Evolutionary conservation across 768 basidiomycete genomes (phyloP), one percentile per base, ranked within the genome.

Genomic region (Naematelia encephala): DNA sequence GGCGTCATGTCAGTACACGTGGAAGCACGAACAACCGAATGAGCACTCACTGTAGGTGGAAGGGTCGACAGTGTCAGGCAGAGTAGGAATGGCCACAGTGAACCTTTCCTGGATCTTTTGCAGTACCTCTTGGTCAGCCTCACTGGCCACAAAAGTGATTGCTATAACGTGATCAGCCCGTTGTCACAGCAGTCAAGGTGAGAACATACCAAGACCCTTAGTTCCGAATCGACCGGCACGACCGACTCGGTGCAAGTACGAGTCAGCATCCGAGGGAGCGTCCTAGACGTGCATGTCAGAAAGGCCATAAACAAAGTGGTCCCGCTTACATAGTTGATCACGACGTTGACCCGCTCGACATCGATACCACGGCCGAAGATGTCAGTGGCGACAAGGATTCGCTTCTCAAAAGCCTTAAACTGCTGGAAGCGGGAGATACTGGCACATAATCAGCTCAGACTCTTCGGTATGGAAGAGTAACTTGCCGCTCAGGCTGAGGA

Each of bases 341-440:
- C 96, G 59, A 98, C 97, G 80, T 99, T 99, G 69, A 99, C 96
- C 61, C 96, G 91, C 78, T 99, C 96, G 21, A 99, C 94, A 80
- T 99, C 96, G 65, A 99, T 99, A 66, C 94, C 96, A 78, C 96
- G 90, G 60, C 96, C 96, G 62, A 99, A 99, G 66, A 99, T 98
- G 77, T 99, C 96, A 19, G 96, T 99, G 19, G 93, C 94, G 43
- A 99, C 96, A 19, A 99, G 83, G 65, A 99, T 97, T 65, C 96
- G 91, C 81, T 97, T 99, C 82, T 99, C 96, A 67, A 99, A 99
- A 16, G 90, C 90, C 80, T 99, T 99, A 84, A 99, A 99, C 34
- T 93, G 91, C 25, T 90, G 89, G 80, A 98, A 99, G 14, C 94
- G 89, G 57, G 83, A 84, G 77, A 99, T 98, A 58, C 92, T 94